These are phyloP conservation scores for Tulasnella sp. DNA, from an alignment of 768 basidiomycete genomes.

Conservation along the genomic window DNA sequence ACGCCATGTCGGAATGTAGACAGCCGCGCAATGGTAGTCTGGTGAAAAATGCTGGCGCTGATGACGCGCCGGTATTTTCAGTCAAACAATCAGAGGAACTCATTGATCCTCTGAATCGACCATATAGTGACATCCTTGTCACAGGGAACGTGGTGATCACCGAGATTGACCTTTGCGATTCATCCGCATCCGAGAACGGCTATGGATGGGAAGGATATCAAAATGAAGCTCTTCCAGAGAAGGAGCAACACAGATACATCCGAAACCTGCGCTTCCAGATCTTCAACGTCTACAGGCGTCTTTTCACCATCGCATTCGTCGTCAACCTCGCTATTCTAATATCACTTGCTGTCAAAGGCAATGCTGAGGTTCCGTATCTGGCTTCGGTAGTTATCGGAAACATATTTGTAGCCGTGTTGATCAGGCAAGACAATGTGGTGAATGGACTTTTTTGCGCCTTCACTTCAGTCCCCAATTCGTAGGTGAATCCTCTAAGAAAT, in stretches of 20 bases:
- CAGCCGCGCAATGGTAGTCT: too few relatives aligned
- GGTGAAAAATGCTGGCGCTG: too few relatives aligned
- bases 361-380: not conserved
- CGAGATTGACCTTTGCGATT: too few relatives aligned
- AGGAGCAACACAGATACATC: too few relatives aligned
- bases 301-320: constrained; percentile 41
- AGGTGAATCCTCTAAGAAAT: not conserved
- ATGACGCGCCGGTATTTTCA: too few relatives aligned
- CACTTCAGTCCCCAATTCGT: constrained; percentile 10
- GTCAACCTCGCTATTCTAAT: constrained; percentile 40
- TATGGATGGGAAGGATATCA: constrained; percentile 38
- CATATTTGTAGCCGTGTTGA: constrained; percentile 10
- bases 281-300: constrained; percentile 42
- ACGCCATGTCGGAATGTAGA: too few relatives aligned
- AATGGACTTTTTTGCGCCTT: constrained; percentile 9
- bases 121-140: too few relatives aligned
- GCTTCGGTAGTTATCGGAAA: constrained; percentile 8
- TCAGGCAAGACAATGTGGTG: constrained; percentile 14
- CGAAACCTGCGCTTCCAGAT: constrained; percentile 44
- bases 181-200: constrained; percentile 6
- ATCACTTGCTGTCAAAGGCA: not conserved
- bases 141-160: too few relatives aligned
- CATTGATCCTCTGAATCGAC: too few relatives aligned
- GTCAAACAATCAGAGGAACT: too few relatives aligned
- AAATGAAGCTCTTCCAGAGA: constrained; percentile 38